Base-by-base conservation (phyloP, 495 filamentous ascomycete species). In the Aspergillus ostianus region DNA sequence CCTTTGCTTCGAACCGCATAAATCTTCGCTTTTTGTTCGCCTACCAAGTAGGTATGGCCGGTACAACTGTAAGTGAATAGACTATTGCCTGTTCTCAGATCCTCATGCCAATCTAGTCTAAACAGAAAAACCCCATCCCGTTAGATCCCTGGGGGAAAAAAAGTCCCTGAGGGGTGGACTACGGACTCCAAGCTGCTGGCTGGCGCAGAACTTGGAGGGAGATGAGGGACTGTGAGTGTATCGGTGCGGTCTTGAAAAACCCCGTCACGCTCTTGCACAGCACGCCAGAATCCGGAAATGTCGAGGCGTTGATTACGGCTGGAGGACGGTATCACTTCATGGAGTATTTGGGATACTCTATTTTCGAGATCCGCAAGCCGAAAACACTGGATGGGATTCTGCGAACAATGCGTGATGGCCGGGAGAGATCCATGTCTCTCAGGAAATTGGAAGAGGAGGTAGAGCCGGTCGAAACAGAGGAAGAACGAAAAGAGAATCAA, bases 31-130 rank as follows among this genome's bases (percentile, higher is more conserved):
- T 15, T n/a, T 20, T 47, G 19, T 15, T 47, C n/a, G 19, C 46
- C 46, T 47, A 17, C 6, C 46, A 20, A 47, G 17, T n/a, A 47
- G n/a, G n/a, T n/a, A n/a, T 47, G 46, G 19, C 17, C 46, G 19
- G 46, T 20, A n/a, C 46, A 47, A 47, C 46, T 47, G 46, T 47
- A 47, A 47, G 46, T 47, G 15, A 47, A n/a, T n/a, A n/a, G n/a
- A n/a, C 19, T 17, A 20, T n/a, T 47, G 15, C 15, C 15, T 4
- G 6, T 47, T 47, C 46, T 20, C 19, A n/a, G 19, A 20, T 47
- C 46, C 13, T n/a, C n/a, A 47, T 47, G 46, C 46, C 19, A 47
- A n/a, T 47, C 15, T 47, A 47, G 46, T 47, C 46, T 47, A n/a
- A 47, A n/a, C 19, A 20, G 46, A 20, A 47, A n/a, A n/a, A n/a